Percentiles rank a stretch among this genome's conserved stretches.
Evolutionary conservation across 768 basidiomycete genomes (phyloP).

Genomic region (Termitomyces eurrhizus): DNA sequence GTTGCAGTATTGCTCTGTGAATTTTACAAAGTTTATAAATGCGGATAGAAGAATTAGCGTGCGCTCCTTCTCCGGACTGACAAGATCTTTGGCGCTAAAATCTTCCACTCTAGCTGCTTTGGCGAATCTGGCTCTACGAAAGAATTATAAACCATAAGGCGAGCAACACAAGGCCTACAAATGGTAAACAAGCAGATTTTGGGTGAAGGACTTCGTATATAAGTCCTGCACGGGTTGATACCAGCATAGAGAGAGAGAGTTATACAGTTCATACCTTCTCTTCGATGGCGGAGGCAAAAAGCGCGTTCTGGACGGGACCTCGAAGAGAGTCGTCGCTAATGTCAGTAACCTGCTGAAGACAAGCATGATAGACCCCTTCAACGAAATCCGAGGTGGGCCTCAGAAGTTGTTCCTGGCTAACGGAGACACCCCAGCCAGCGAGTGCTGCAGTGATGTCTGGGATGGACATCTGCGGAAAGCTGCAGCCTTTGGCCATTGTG

Average conservation of each 20-base stretch:
- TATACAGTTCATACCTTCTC: slow-evolving; percentile 40
- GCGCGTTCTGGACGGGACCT: slow-evolving; percentile 51
- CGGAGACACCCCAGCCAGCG: slow-evolving; percentile 62
- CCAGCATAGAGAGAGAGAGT: neutral
- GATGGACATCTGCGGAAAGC: slow-evolving; percentile 63
- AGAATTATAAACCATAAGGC: slow-evolving; percentile 3
- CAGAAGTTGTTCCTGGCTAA: slow-evolving; percentile 64
- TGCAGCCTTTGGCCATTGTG: slow-evolving; percentile 40
- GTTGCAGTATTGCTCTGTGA: slow-evolving; percentile 69
- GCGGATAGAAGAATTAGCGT: slow-evolving; percentile 77
- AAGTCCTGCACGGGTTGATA: slow-evolving; percentile 48
- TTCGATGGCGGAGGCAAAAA: slow-evolving; percentile 46
- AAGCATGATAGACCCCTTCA: slow-evolving; percentile 62
- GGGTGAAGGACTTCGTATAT: slow-evolving; percentile 52
- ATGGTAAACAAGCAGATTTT: slow-evolving; percentile 67
- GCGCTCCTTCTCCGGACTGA: slow-evolving; percentile 68
- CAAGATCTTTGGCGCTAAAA: slow-evolving; percentile 74
- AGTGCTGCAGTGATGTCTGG: slow-evolving; percentile 64
- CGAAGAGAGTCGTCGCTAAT: slow-evolving; percentile 56
- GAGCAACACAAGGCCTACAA: slow-evolving; percentile 39
- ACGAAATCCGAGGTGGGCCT: slow-evolving; percentile 71
- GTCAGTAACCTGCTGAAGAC: slow-evolving; percentile 68
- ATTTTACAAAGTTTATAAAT: slow-evolving; percentile 92
- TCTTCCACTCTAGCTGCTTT: slow-evolving; percentile 69
- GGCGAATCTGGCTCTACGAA: slow-evolving; percentile 60